Evolutionary conservation across 1,284 basidiomycete species (phyloP), one percentile per base, ranked within the genome.

Genomic region (Wolfiporia cocos): DNA sequence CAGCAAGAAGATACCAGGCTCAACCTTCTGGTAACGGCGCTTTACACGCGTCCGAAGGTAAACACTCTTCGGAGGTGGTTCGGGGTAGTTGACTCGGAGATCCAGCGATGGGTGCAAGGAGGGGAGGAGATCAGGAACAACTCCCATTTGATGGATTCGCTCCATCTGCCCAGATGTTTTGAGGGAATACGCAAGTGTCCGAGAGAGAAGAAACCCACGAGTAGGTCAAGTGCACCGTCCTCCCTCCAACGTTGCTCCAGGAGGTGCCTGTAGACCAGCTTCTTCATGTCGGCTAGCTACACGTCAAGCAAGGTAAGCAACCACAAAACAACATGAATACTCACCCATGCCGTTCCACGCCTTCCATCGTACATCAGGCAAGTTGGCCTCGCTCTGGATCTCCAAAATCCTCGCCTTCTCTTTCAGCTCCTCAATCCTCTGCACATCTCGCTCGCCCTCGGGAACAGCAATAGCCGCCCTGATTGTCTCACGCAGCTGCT

Each of bases 51-150:
- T 55, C 18, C 64, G 52, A 10, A 52, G 34, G 43, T 57, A 57
- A 37, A 56, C 45, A 47, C 48, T 52, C 19, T 59, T 42, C 10
- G 62, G 66, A 39, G 54, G 56, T 1, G 55, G 61, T 52, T 61
- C 59, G 5, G 67, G 74, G 50, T 78, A 75, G 10, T 73, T 71
- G 33, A 92, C 56, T 43, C 78, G 81, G 4, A 93, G 64, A 58
- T 94, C 88, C 18, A 87, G 59, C 7, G 76, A 76, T 0, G 92
- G 91, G 38, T 76, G 76, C 15, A 95, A 62, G 24, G 69, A 68
- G 0, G 89, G 78, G 5, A 97, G 61, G 2, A 94, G 67, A 59
- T 98, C 95, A 0, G 95, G 94, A 3, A 96, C 71, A 40, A 98
- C 81, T 39, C 84, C 69, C 89, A 97, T 92, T 65, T 92, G 85